Conservation (phyloP, 164 flowering plant species). For the Protea cynaroides region DNA sequence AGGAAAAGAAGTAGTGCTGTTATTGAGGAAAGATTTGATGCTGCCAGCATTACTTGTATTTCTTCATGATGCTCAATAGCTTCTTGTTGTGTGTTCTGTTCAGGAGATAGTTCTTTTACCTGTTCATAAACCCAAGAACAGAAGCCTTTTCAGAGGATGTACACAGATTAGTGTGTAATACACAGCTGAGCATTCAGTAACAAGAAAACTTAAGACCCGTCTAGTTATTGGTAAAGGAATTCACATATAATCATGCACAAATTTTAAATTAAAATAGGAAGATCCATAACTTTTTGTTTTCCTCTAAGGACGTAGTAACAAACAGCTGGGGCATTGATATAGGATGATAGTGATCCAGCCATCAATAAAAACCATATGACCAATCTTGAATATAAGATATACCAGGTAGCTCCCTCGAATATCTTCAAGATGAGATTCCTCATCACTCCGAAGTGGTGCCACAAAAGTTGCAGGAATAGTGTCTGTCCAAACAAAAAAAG, state of each 20-base stretch:
- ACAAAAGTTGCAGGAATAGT: slow-evolving; percentile 21
- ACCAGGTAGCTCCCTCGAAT: slow-evolving; percentile 40
- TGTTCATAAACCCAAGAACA: slow-evolving; percentile 20
- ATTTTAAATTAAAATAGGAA: no score
- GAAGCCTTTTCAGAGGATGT: slow-evolving; percentile 2
- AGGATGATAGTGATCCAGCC: neutral
- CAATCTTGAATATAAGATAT: slow-evolving; percentile 4
- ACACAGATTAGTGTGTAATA: no score
- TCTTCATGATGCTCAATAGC: slow-evolving; percentile 31
- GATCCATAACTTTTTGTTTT: no score
- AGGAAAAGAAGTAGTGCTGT: no score
- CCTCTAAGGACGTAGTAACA: neutral
- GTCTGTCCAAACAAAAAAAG: slow-evolving; percentile 19
- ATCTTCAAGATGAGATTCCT: slow-evolving; percentile 24
- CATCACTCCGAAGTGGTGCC: slow-evolving; percentile 23
- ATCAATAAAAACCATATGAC: neutral
- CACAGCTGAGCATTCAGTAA: no score
- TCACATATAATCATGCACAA: no score
- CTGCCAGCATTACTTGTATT: slow-evolving; percentile 34
- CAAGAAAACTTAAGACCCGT: no score
- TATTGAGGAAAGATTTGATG: neutral
- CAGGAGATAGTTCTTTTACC: slow-evolving; percentile 46
- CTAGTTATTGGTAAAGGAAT: no score
- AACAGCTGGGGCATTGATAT: neutral
- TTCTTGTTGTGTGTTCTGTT: slow-evolving; percentile 22